Percentiles rank a stretch among this genome's conserved stretches.
Evolutionary conservation across 2,329 filamentous ascomycete genomes (phyloP).

Genomic region (Parastagonospora avenae): DNA sequence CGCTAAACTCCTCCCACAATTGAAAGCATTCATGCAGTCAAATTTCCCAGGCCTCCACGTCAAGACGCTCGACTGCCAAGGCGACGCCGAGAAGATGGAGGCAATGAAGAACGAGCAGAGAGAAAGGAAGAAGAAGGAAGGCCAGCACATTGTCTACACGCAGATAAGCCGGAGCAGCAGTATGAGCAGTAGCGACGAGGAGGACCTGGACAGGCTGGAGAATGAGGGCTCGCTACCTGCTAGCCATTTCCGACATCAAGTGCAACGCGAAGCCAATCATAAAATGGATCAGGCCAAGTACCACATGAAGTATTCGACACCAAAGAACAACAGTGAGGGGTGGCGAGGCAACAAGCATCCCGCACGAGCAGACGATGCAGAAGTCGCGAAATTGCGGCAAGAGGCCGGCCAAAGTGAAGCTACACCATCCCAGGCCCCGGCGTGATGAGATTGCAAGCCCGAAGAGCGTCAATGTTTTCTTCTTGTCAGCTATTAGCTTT

Average conservation of each 20-base stretch:
- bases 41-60: constrained; percentile 82
- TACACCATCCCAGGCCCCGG: background rate
- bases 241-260: constrained; percentile 34
- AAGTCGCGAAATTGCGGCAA: constrained; percentile 8
- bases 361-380: constrained; percentile 18
- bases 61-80: constrained; percentile 72
- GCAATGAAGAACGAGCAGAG: constrained; percentile 78
- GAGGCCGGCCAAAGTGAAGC: constrained; percentile 7
- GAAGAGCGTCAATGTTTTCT: background rate
- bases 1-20: constrained; percentile 71
- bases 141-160: constrained; percentile 58
- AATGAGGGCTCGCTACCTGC: constrained; percentile 24
- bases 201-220: constrained; percentile 57
- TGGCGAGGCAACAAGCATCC: constrained; percentile 28
- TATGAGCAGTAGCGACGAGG: constrained; percentile 62
- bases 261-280: constrained; percentile 29
- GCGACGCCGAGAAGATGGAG: constrained; percentile 72
- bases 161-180: constrained; percentile 55
- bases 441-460: background rate
- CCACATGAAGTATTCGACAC: constrained; percentile 32
- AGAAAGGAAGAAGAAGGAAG: constrained; percentile 70
- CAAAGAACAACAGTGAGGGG: constrained; percentile 28
- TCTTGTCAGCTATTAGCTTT: background rate
- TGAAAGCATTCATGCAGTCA: constrained; percentile 70
- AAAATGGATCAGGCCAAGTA: constrained; percentile 30